Evolutionary conservation across 768 basidiomycete species (phyloP), one percentile per base, ranked within the genome.

Genomic region (Fistulinella prunicolor): DNA sequence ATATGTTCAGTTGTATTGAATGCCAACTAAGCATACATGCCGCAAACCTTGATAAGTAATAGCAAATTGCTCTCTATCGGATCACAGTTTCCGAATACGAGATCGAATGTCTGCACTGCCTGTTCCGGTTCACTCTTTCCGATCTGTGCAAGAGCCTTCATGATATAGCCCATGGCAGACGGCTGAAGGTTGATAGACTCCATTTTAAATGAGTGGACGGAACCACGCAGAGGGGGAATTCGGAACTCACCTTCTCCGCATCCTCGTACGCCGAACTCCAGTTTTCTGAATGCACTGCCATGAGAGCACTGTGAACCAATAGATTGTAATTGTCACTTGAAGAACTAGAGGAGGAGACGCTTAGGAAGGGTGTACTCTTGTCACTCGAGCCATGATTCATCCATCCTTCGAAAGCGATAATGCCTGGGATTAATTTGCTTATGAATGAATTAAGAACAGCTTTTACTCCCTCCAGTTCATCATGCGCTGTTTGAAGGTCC

Each of bases 111-210:
- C 32, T 40, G 36, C 12, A 45, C 12, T 6, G 43, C 52, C 22
- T 21, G 10, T 4, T 49, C 47, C 0, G 1, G 14, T 12, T 46
- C 22, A 19, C 24, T 43, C 38, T 10, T 35, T 20, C 44, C 47
- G 8, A 45, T 22, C 19, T 45, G 47, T 3, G 52, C 47, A n/a
- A 32, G 30, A 20, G 44, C 44, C 39, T n/a, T 46, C 17, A 19
- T 30, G 17, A 54, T 46, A 23, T 50, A 38, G 8, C 52, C 48
- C 30, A 54, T 42, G 8, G 45, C 23, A 22, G 52, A 50, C 21
- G 34, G 17, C 16, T 16, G 47, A 29, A 16, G 22, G 6, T 29
- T 3, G 8, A 50, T 10, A 19, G 52, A 54, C 48, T 53, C 9
- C 26, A 22, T 6, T 1, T 14, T 9, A 1, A 10, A 16, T 42